A percentile compares a stretch with the other conserved stretches of the same genome.
Conservation (phyloP, 331 rosid genomes). For the Malus hybrid region DNA sequence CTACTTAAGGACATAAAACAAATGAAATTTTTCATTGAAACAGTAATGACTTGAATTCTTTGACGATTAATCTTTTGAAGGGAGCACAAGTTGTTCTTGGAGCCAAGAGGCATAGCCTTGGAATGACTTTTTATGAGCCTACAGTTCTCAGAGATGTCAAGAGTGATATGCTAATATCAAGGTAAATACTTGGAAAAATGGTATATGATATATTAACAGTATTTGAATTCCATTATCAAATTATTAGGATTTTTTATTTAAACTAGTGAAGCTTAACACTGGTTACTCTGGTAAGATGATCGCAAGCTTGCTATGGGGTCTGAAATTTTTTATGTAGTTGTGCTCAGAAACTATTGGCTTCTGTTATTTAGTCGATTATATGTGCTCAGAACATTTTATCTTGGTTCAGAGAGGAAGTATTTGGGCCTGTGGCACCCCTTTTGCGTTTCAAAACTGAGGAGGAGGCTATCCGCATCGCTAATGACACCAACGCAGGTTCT, state of each 20-base stretch:
- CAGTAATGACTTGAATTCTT: background rate
- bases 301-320: background rate
- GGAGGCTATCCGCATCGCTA: constrained; percentile 79
- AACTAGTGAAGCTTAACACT: background rate
- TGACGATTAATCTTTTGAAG: constrained; percentile 35
- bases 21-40: background rate
- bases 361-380: background rate
- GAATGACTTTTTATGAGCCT: constrained; percentile 84
- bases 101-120: constrained; percentile 91
- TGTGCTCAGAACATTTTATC: constrained; percentile 13
- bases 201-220: background rate
- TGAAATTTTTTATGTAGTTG: background rate
- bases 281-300: background rate
- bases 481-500: constrained; percentile 80
- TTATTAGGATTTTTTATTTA: background rate
- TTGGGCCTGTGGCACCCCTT: constrained; percentile 95
- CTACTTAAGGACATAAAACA: background rate
- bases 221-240: background rate
- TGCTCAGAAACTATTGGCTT: background rate
- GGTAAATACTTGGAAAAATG: constrained; percentile 30
- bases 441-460: constrained; percentile 82
- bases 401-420: constrained; percentile 71
- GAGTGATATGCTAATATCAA: constrained; percentile 69
- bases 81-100: constrained; percentile 88
- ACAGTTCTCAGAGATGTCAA: constrained; percentile 65